Evolutionary conservation across 768 basidiomycete genomes (phyloP).

Genomic region (Pleurotus eryngii): DNA sequence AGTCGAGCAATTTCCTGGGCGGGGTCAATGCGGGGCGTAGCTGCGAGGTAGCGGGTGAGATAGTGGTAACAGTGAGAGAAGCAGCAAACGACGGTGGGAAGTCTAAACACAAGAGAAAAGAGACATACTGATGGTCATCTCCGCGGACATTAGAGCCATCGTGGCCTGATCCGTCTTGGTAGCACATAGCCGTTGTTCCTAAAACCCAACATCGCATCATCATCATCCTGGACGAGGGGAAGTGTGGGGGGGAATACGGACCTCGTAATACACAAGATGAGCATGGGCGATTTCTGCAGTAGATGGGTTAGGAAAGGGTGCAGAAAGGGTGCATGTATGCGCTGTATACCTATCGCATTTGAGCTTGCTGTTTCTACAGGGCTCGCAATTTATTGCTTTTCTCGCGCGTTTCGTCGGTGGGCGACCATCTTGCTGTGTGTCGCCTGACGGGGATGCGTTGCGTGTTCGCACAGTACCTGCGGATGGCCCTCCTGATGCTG

Average conservation of each 20-base stretch:
- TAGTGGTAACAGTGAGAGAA: not conserved
- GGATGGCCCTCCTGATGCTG: too few relatives aligned
- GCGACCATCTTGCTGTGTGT: constrained; percentile 46
- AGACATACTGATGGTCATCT: constrained; percentile 58
- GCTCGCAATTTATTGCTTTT: constrained; percentile 88
- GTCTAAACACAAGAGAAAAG: constrained; percentile 11
- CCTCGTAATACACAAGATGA: constrained; percentile 84
- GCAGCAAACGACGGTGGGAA: not conserved
- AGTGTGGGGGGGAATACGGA: constrained; percentile 25
- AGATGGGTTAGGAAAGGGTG: constrained; percentile 4
- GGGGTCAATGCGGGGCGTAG: constrained; percentile 54
- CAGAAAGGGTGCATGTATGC: constrained; percentile 7
- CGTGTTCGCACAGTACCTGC: not conserved
- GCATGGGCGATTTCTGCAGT: constrained; percentile 75
- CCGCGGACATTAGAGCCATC: constrained; percentile 56
- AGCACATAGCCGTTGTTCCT: constrained; percentile 82
- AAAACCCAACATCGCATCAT: constrained; percentile 11
- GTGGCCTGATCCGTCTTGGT: constrained; percentile 69
- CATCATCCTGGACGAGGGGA: constrained; percentile 15
- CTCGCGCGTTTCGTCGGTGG: constrained; percentile 80
- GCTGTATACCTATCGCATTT: constrained; percentile 76
- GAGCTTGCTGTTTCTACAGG: constrained; percentile 82
- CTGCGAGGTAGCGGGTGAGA: constrained; percentile 19
- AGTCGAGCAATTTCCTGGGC: constrained; percentile 65
- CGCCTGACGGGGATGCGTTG: not conserved